Percentiles rank a stretch among this genome's conserved stretches.
phyloP scores from a whole-genome alignment of 768 basidiomycete genomes.

The Lyophyllum atratum region DNA sequence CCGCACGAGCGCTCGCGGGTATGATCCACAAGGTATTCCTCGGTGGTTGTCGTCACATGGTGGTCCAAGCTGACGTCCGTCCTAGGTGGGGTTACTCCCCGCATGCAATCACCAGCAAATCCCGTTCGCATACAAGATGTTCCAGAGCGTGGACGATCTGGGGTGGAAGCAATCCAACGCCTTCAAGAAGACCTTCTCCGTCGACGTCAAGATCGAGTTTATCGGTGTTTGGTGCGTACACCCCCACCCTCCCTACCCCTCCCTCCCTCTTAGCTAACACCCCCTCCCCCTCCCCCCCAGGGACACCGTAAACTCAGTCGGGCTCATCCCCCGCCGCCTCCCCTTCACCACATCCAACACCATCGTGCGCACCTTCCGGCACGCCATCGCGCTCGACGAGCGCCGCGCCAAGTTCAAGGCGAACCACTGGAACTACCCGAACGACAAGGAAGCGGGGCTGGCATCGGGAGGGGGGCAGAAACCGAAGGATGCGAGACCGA shows the following conservation, averaged over 20 bases:
- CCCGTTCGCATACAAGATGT: slow-evolving; percentile 62
- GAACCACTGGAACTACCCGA: slow-evolving; percentile 20
- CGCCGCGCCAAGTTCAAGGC: slow-evolving; percentile 21
- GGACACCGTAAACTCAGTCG: slow-evolving; percentile 61
- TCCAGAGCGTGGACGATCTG: slow-evolving; percentile 37
- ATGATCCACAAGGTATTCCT: slow-evolving; percentile 53
- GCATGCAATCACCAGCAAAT: slow-evolving; percentile 50
- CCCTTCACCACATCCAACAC: slow-evolving; percentile 49
- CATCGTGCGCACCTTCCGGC: slow-evolving; percentile 28
- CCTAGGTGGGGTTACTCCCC: slow-evolving; percentile 35
- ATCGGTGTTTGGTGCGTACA: slow-evolving; percentile 50
- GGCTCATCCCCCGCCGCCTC: slow-evolving; percentile 41
- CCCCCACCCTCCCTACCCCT: too few species aligned
- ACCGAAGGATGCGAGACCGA: neutral
- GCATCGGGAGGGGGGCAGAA: slow-evolving; percentile 16
- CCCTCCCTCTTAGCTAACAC: neutral
- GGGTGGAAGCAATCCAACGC: slow-evolving; percentile 48
- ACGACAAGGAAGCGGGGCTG: slow-evolving; percentile 29
- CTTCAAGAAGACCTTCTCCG: slow-evolving; percentile 52
- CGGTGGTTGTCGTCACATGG: too few species aligned
- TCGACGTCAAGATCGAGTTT: slow-evolving; percentile 47
- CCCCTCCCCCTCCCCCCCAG: slow-evolving; percentile 23
- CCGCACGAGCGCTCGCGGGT: slow-evolving; percentile 50
- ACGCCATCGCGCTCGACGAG: slow-evolving; percentile 21
- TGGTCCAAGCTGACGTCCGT: neutral